phyloP scores from a whole-genome alignment of 2,329 filamentous ascomycete genomes.

The Hypomyces perniciosus region DNA sequence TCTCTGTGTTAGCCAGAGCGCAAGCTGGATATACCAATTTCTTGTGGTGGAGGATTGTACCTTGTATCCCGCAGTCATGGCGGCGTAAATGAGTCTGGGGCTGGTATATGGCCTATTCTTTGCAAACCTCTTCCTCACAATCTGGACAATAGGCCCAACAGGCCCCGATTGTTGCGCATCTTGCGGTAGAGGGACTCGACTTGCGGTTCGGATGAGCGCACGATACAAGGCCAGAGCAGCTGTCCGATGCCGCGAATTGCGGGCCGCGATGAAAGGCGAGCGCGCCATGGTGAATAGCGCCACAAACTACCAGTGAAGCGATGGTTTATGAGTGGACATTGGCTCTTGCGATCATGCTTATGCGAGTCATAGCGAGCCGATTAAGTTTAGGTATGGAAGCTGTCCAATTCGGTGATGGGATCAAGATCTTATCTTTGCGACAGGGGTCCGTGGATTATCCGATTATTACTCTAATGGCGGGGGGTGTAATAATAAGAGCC shows the following conservation, averaged over 20 bases:
- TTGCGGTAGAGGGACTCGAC: conserved; percentile 46
- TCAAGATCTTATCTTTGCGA: conserved; percentile 5
- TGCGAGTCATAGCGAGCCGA: background rate
- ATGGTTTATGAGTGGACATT: background rate
- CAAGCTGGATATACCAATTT: background rate
- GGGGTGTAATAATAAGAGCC: background rate
- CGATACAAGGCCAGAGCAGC: conserved; percentile 66
- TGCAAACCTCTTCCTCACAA: conserved; percentile 58
- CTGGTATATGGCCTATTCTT: conserved; percentile 54
- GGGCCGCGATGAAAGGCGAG: conserved; percentile 39
- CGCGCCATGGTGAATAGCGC: conserved; percentile 20
- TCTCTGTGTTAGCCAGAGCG: too few relatives aligned
- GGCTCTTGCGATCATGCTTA: background rate
- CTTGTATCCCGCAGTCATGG: conserved; percentile 64
- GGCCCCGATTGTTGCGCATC: conserved; percentile 27
- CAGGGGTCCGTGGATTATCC: conserved; percentile 11
- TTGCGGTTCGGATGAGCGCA: conserved; percentile 57
- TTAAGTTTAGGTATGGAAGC: background rate
- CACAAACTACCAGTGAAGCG: background rate
- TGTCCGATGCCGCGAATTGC: conserved; percentile 46
- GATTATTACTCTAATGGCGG: background rate
- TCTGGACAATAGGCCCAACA: conserved; percentile 44
- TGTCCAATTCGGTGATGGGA: background rate
- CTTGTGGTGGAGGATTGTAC: conserved; percentile 26
- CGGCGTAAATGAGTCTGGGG: conserved; percentile 52